Conservation (phyloP, 768 basidiomycete species). For the Cyclocybe cylindracea region DNA sequence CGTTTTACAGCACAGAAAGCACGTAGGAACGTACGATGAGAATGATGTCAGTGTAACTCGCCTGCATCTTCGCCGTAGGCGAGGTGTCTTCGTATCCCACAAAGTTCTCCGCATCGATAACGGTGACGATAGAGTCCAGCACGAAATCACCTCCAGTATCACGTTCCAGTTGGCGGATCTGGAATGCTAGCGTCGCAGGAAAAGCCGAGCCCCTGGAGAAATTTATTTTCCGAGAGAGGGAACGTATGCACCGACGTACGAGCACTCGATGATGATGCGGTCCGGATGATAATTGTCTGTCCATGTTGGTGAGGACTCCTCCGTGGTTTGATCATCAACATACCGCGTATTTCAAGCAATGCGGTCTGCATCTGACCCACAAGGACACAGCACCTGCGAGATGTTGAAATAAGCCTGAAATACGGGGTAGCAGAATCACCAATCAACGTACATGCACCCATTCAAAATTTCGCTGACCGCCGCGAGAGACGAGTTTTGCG, state of each 20-base stretch:
- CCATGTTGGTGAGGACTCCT: neutral
- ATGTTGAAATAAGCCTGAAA: neutral
- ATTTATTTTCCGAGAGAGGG: neutral
- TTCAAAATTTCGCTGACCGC: conserved; percentile 94
- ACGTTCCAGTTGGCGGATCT: conserved; percentile 85
- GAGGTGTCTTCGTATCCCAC: conserved; percentile 90
- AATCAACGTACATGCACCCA: conserved; percentile 81
- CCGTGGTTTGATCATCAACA: conserved; percentile 10
- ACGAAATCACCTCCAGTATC: conserved; percentile 75
- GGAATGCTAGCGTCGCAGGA: conserved; percentile 93
- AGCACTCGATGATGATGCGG: conserved; percentile 94
- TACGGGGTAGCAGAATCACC: neutral
- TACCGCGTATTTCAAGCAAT: conserved; percentile 83
- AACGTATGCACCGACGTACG: conserved; percentile 47
- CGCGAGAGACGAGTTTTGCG: conserved; percentile 77
- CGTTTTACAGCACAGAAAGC: conserved; percentile 1
- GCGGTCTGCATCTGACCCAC: conserved; percentile 95
- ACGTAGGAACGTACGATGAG: conserved; percentile 55
- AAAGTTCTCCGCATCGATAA: conserved; percentile 91
- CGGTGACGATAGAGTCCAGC: conserved; percentile 90
- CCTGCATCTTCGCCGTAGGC: conserved; percentile 90
- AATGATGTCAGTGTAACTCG: conserved; percentile 93
- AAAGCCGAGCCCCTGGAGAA: conserved; percentile 83
- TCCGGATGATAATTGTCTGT: conserved; percentile 84
- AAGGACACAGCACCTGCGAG: conserved; percentile 82